A percentile compares a stretch with the other conserved stretches of the same genome.
Conservation (phyloP, 2,329 filamentous ascomycete species). For the Fusarium palustre region DNA sequence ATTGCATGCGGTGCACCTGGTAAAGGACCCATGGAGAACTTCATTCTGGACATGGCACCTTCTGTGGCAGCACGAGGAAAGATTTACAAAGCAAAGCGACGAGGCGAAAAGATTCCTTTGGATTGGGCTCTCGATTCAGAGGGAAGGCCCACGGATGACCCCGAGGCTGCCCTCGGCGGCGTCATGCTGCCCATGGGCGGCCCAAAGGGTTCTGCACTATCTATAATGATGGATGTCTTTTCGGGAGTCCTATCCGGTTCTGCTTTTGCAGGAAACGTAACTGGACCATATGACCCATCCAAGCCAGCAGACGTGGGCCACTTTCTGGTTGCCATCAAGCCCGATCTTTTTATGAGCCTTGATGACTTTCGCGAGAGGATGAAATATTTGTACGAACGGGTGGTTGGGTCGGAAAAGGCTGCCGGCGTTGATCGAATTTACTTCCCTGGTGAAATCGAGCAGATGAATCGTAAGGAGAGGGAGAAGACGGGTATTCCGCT, state of each 20-base stretch:
- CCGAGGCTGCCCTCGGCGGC: constrained; percentile 75
- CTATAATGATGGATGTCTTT: constrained; percentile 92
- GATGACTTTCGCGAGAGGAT: constrained; percentile 76
- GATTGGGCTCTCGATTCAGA: constrained; percentile 82
- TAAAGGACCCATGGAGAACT: constrained; percentile 61
- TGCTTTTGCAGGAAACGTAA: constrained; percentile 82
- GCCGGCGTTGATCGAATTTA: constrained; percentile 69
- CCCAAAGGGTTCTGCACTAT: constrained; percentile 80
- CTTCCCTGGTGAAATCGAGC: constrained; percentile 73
- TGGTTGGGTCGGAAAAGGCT: constrained; percentile 66
- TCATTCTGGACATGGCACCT: constrained; percentile 82
- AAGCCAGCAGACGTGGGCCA: constrained; percentile 78
- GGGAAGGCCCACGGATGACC: constrained; percentile 77
- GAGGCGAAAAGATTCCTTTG: constrained; percentile 75
- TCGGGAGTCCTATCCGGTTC: constrained; percentile 82
- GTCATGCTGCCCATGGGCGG: constrained; percentile 91
- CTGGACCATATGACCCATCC: constrained; percentile 78
- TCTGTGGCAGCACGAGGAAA: constrained; percentile 77
- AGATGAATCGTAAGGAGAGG: constrained; percentile 63
- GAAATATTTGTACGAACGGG: constrained; percentile 65
- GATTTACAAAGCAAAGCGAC: constrained; percentile 75
- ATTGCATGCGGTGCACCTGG: constrained; percentile 82
- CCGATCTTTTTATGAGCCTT: constrained; percentile 77
- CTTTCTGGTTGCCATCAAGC: constrained; percentile 78
- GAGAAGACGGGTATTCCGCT: constrained; percentile 69